These are phyloP conservation scores for Cucurbita moschata DNA, from an alignment of 306 rosid genomes.

Conservation along the genomic window DNA sequence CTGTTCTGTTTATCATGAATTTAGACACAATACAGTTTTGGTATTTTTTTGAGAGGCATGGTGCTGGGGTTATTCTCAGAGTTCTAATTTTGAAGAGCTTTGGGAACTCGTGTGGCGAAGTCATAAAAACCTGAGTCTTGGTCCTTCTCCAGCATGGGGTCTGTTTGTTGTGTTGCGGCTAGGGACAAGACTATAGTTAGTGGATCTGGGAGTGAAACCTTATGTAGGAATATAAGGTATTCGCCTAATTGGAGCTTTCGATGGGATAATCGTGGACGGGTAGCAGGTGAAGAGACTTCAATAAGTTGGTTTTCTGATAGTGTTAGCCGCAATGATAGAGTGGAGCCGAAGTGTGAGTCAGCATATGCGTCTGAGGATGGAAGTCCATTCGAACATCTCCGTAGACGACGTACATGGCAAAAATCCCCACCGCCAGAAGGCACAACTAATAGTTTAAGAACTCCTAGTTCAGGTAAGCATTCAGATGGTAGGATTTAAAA, in stretches of 20 bases:
- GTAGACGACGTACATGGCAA: conserved; percentile 11
- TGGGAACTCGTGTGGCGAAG: conserved; percentile 2
- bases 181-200: conserved; percentile 36
- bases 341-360: conserved; percentile 30
- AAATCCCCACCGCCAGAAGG: conserved; percentile 27
- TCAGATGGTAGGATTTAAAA: background rate
- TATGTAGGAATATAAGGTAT: conserved; percentile 33
- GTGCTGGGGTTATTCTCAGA: conserved; percentile 7
- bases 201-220: conserved; percentile 28
- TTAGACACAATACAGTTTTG: conserved; percentile 3
- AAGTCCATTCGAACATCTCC: conserved; percentile 26
- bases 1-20: background rate
- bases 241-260: conserved; percentile 55
- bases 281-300: conserved; percentile 42
- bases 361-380: conserved; percentile 34
- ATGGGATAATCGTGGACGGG: conserved; percentile 53
- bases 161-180: conserved; percentile 49
- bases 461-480: conserved; percentile 30
- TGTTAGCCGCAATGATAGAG: conserved; percentile 27
- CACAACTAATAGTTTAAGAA: conserved; percentile 18
- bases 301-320: conserved; percentile 37
- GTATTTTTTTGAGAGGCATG: conserved; percentile 6
- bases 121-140: background rate
- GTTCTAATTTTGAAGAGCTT: conserved; percentile 11
- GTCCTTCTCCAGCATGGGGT: conserved; percentile 28